Evolutionary conservation across 106 monocot species (phyloP), one percentile per base, ranked within the genome.

Genomic region (Dactylorhiza incarnata): DNA sequence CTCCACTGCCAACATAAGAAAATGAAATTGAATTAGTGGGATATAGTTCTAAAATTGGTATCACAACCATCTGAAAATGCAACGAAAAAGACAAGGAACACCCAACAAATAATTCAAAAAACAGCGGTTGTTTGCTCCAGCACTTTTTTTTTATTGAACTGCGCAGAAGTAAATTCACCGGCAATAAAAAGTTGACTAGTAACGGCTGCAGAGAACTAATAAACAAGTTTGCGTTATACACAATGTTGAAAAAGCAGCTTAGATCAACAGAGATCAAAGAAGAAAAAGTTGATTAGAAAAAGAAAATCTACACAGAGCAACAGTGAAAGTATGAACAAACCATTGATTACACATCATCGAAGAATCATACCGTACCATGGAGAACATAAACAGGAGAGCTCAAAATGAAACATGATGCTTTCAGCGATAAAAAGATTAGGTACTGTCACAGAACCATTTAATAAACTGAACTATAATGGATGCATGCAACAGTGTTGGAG

Each of bases 1-100:
- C 84, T 67, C 84, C 79, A 82, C 80, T 76, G 67, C 47, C 24
- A 73, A 76, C 69, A 68, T 55, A 78, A 67, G 43, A 45, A n/a
- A 9, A 74, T n/a, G 10, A 48, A 75, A 24, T 1, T 67, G 19
- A 15, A 16, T 63, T 12, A 26, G 26, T 29, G 13, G 29, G 29
- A 65, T 29, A 26, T 24, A 24, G 22, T 25, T 56, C 14, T 63
- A 63, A 26, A 63, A 59, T 26, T 11, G 14, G 12, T 26, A 65
- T 11, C 29, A 0, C 29, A 65, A 65, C 2, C 65, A 26, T 26
- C 10, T 29, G 65, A 29, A 65, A 65, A 24, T 26, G 29, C 12
- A 65, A 65, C 11, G 29, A 65, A 48, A 47, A 9, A 72, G 1
- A 15, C 0, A 14, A 46, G 45, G 49, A 25, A 54, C 73, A 77